These are phyloP conservation scores for Cyberlindnera suaveolens DNA, from an alignment of 805 yeast genomes.

Conservation along the genomic window DNA sequence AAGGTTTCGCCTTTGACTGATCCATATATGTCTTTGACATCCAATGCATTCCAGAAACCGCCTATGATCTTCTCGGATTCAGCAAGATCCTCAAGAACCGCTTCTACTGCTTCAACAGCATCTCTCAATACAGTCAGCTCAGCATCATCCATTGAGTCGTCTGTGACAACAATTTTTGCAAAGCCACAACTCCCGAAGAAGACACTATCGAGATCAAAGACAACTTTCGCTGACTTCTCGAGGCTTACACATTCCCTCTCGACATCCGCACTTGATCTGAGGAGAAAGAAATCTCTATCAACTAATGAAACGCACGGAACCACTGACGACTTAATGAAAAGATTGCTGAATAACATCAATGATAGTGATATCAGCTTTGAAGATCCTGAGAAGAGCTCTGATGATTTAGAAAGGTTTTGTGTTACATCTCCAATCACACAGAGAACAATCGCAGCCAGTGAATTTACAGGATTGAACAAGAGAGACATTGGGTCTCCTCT, in stretches of 20 bases:
- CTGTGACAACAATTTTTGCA: slow-evolving; percentile 4
- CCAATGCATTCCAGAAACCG: slow-evolving; percentile 1
- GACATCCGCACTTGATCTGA: slow-evolving; percentile 15
- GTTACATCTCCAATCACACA: slow-evolving; percentile 20
- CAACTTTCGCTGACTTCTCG: slow-evolving; percentile 9
- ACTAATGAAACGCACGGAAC: not conserved
- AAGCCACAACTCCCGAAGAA: slow-evolving; percentile 6
- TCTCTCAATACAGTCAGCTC: slow-evolving; percentile 20
- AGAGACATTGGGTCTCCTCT: slow-evolving; percentile 34
- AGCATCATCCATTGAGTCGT: slow-evolving; percentile 16
- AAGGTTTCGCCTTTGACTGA: not conserved
- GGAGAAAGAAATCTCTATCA: not conserved
- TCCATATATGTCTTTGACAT: not conserved
- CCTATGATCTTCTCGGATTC: slow-evolving; percentile 1
- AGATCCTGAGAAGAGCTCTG: slow-evolving; percentile 5
- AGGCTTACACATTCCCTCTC: slow-evolving; percentile 16
- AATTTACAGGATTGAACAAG: slow-evolving; percentile 14
- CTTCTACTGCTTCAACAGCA: slow-evolving; percentile 20
- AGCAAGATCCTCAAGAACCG: slow-evolving; percentile 11
- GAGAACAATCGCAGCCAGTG: slow-evolving; percentile 3
- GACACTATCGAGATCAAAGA: slow-evolving; percentile 19
- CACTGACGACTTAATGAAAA: slow-evolving; percentile 2
- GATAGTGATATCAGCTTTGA: slow-evolving; percentile 3
- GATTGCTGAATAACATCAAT: slow-evolving; percentile 1
- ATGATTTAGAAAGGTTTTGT: slow-evolving; percentile 18